These are phyloP conservation scores for Clathrus columnatus DNA, from an alignment of 768 basidiomycete species.

Conservation along the genomic window DNA sequence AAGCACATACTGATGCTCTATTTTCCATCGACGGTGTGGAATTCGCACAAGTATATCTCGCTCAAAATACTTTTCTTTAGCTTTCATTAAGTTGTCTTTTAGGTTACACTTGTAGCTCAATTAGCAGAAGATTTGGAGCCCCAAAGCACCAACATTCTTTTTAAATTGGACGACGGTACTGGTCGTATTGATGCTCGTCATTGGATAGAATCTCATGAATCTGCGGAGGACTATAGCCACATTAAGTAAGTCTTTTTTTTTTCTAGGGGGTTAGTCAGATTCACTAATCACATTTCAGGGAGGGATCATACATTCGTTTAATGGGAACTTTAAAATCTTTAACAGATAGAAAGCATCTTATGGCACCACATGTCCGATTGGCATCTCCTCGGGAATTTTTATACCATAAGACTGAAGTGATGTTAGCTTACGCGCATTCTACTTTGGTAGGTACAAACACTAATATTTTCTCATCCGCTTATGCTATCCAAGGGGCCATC, in stretches of 20 bases:
- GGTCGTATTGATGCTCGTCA: slow-evolving; percentile 68
- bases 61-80: background rate
- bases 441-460: background rate
- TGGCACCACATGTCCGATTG: slow-evolving; percentile 62
- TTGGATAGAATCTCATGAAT: slow-evolving; percentile 64
- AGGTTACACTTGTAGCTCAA: slow-evolving; percentile 72
- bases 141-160: slow-evolving; percentile 75
- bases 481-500: background rate
- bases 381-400: slow-evolving; percentile 13
- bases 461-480: background rate
- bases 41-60: slow-evolving; percentile 61
- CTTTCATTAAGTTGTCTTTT: slow-evolving; percentile 19
- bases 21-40: slow-evolving; percentile 78
- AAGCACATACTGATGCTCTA: slow-evolving; percentile 81
- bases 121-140: slow-evolving; percentile 51
- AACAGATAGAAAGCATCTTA: slow-evolving; percentile 72
- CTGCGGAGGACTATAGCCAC: slow-evolving; percentile 23
- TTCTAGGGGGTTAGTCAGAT: background rate
- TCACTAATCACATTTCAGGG: slow-evolving; percentile 36
- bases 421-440: slow-evolving; percentile 4
- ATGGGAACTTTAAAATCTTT: slow-evolving; percentile 79
- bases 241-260: slow-evolving; percentile 24
- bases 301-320: slow-evolving; percentile 70
- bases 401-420: slow-evolving; percentile 7
- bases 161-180: slow-evolving; percentile 80